Evolutionary conservation across 345 rosid species (phyloP), one percentile per base, ranked within the genome.

Genomic region (Pistacia integerrima): DNA sequence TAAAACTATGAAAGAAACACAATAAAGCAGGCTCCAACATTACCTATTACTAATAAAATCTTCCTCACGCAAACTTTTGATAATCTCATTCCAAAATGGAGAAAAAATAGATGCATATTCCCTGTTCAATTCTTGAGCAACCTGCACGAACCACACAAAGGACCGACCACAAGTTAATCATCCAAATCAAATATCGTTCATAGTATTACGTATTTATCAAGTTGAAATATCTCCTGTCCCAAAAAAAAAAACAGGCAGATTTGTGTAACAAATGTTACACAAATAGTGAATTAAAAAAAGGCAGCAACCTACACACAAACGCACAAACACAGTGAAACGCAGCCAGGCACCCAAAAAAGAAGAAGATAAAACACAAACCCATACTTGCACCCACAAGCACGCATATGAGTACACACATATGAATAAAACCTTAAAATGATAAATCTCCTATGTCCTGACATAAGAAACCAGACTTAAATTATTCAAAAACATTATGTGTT

Each of bases 81-180:
- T 91, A 76, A 93, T 96, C 82, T 96, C 99, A 83, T 96, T 96
- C 99, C 99, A 96, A 82, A 96, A 96, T 11, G 99, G 99, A 82
- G 98, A 89, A 92, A 96, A 96, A 80, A 90, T 77, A 48, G 97
- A 91, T 13, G 98, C 99, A 88, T 87, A 76, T 38, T 86, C 86
- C 84, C 92, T 96, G 87, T 86, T 92, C 77, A 68, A 79, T 76
- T 87, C 89, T 76, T 86, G 92, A 74, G 88, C 77, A 83, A 64
- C 98, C 98, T 96, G 89, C 74, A 72, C 49, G 76, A 73, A 77
- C 79, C 49, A 46, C 70, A 64, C 22, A 63, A 51, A 44, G 33
- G 38, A 35, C 61, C 73, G 70, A 41, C 54, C 7, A 54, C 3
- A 58, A 73, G 11, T 73, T 46, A 11, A 48, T 3, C 33, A 12